Base-by-base conservation (phyloP, 2,329 filamentous ascomycete species). In the Fusarium marasasianum region DNA sequence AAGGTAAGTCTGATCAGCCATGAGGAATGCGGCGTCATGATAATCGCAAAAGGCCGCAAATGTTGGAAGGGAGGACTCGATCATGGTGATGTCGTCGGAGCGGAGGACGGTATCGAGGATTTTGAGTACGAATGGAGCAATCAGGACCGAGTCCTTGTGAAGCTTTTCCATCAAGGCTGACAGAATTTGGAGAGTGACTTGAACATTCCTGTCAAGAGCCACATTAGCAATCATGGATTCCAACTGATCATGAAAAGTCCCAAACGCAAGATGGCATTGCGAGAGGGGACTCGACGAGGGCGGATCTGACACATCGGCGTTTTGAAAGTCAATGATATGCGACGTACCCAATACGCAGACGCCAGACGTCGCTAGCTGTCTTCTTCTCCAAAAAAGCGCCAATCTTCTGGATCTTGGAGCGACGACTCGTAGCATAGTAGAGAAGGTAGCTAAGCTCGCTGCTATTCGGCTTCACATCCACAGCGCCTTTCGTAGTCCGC, bases 401-500 rank as follows among this genome's bases (percentile, higher is more conserved):
- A 76, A 99, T 95, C 85, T 99, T 99, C 80, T 96, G 94, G 78
- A 98, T 91, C 88, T 98, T 99, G 84, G 94, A 96, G 75, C 94
- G 92, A 69, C 96, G 94, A 77, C 95, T 98, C 81, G 94, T 97
- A 71, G 94, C 95, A 86, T 99, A 98, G 88, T 97, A 98, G 62
- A 98, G 91, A 74, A 99, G 90, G 82, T 98, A 98, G 84, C 94
- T 97, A 73, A 99, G 90, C 87, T 99, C 96, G 84, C 94, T 97
- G 76, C 94, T 94, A 84, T 98, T 98, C 50, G 96, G 95, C 84
- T 96, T 97, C 80, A 98, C 94, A 79, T 98, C 94, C 81, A 95
- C 93, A 72, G 94, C 92, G 58, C 94, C 94, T 85, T 98, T 98
- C 75, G 94, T 94, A 74, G 94, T 95, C 77, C 93, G 93, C 45